These are phyloP conservation scores for Geosiphon pyriformis DNA, from an alignment of 192 early-diverging fungal genomes.

Conservation along the genomic window DNA sequence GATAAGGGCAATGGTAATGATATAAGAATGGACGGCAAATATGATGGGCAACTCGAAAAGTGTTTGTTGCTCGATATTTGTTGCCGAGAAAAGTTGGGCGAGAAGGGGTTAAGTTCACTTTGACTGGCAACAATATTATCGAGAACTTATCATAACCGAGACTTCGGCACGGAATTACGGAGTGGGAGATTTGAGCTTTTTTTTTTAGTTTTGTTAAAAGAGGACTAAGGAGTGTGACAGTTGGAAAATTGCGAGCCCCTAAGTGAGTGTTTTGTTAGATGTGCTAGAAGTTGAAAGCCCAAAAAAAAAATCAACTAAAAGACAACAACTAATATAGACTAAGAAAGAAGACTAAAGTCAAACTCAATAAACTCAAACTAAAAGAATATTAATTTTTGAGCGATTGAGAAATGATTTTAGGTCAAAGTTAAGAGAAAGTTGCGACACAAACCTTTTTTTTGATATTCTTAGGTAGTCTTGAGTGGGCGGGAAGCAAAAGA, in stretches of 20 bases:
- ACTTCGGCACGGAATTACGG: conserved; percentile 19
- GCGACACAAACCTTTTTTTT: conserved; percentile 9
- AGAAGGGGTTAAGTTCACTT: background rate
- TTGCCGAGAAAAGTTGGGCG: background rate
- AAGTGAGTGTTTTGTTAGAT: conserved; percentile 24
- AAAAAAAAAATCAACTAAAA: background rate
- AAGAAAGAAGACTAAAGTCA: background rate
- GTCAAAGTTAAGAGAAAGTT: background rate
- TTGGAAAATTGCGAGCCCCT: conserved; percentile 24
- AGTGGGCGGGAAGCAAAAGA: conserved; percentile 13
- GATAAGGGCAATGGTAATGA: background rate
- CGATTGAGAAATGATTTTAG: background rate
- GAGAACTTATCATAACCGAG: conserved; percentile 21
- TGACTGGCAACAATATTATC: background rate
- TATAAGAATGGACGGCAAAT: background rate
- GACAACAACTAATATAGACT: background rate
- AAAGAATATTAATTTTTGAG: background rate
- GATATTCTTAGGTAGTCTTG: conserved; percentile 9
- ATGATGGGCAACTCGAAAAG: conserved; percentile 3
- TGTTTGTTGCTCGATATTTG: conserved; percentile 1
- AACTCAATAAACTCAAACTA: conserved; percentile 5
- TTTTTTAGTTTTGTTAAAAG: conserved; percentile 14
- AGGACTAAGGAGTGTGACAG: conserved; percentile 22
- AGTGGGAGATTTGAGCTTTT: conserved; percentile 12
- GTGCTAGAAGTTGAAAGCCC: background rate